These are phyloP conservation scores for Epichloe gansuensis DNA, from an alignment of 2,329 filamentous ascomycete species.

Conservation along the genomic window DNA sequence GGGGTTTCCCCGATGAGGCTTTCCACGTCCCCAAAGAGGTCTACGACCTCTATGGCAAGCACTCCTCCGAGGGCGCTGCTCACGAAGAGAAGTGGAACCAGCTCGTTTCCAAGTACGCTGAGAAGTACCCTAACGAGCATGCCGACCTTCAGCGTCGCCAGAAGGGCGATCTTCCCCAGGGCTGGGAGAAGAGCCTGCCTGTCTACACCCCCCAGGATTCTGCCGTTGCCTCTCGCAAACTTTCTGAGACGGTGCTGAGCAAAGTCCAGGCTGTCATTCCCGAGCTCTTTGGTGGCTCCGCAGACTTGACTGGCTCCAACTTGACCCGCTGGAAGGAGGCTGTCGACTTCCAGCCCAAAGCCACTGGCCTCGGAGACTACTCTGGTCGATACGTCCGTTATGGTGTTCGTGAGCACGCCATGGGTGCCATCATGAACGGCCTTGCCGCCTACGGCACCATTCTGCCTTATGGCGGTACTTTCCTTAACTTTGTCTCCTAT, in stretches of 20 bases:
- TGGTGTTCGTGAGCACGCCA: conserved; percentile 83
- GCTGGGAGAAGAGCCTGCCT: conserved; percentile 90
- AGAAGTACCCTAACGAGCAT: conserved; percentile 65
- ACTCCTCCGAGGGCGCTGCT: conserved; percentile 72
- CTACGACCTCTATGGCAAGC: conserved; percentile 81
- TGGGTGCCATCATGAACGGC: conserved; percentile 92
- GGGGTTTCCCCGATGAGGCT: conserved; percentile 85
- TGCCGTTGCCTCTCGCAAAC: conserved; percentile 85
- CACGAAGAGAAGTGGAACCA: conserved; percentile 92
- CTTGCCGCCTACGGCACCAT: conserved; percentile 89
- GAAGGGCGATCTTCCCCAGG: conserved; percentile 73
- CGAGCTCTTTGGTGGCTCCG: conserved; percentile 89
- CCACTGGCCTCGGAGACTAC: conserved; percentile 77
- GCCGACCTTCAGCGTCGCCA: conserved; percentile 73
- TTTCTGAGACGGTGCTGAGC: conserved; percentile 85
- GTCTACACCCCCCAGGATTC: conserved; percentile 77
- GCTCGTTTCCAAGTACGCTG: conserved; percentile 74
- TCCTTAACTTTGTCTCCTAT: conserved; percentile 99
- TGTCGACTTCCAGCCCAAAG: conserved; percentile 90
- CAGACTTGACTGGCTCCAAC: conserved; percentile 96
- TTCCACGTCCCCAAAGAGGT: conserved; percentile 93
- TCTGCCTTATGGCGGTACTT: conserved; percentile 88
- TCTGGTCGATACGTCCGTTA: conserved; percentile 84
- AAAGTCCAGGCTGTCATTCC: conserved; percentile 74
- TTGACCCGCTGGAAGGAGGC: conserved; percentile 97